A percentile compares a stretch with the other conserved stretches of the same genome.
phyloP scores from a whole-genome alignment of 257 asterid species.

The Nicotiana tabacum region DNA sequence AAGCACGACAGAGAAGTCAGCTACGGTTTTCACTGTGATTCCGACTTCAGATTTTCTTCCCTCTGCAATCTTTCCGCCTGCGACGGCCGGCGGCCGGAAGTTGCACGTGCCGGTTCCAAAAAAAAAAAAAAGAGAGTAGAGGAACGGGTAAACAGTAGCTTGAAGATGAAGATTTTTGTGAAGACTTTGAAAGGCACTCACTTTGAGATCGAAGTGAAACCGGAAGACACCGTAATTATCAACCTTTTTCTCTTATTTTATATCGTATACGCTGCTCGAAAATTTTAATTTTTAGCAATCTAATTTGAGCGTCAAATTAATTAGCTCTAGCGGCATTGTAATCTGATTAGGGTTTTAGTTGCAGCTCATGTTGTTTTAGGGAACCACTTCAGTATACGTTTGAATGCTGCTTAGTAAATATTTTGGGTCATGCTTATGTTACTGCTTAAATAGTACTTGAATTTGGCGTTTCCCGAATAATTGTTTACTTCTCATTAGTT shows the following conservation, averaged over 20 bases:
- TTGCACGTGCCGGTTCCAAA: conserved; percentile 23
- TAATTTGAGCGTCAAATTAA: conserved; percentile 1
- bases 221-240: conserved; percentile 52
- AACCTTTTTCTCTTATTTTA: not conserved
- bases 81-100: conserved; percentile 28
- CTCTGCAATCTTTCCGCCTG: conserved; percentile 11
- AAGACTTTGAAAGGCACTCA: conserved; percentile 80
- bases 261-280: not conserved
- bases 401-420: not conserved
- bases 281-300: not conserved
- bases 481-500: not conserved
- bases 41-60: conserved; percentile 12
- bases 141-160: not conserved
- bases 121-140: too few species aligned
- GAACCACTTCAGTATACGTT: not conserved
- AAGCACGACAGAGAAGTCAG: conserved; percentile 16
- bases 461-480: not conserved
- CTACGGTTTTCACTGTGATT: conserved; percentile 19
- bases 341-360: conserved; percentile 37
- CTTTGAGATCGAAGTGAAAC: conserved; percentile 79
- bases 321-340: conserved; percentile 7
- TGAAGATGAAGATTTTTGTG: conserved; percentile 65
- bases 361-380: not conserved
- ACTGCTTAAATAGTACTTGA: not conserved
- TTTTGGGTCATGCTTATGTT: not conserved